Evolutionary conservation across 2,329 filamentous ascomycete species (phyloP), one percentile per base, ranked within the genome.

Genomic region (Bimuria novae-zelandiae): DNA sequence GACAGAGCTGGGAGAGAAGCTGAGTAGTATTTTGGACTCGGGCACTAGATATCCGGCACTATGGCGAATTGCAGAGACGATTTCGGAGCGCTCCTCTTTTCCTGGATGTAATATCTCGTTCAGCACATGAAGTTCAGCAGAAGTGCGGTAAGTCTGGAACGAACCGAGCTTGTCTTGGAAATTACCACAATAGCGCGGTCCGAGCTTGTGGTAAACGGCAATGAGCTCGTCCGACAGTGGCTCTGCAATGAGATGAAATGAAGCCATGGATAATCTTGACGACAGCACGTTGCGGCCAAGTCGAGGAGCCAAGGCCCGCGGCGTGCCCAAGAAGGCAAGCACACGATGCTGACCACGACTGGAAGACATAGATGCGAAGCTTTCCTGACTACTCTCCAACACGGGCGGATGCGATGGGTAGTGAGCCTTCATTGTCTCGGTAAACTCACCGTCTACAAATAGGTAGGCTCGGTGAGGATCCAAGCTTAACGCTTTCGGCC

Each of bases 101-200:
- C 92, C 92, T 1, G 90, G 88, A 72, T 96, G 90, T 32, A 96
- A 81, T 46, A 92, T 85, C 68, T 99, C 94, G 64, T 97, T 97
- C 40, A 93, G 88, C 48, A 97, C 82, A 54, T 95, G 94, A 33
- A 99, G 78, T 49, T 90, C 87, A 7, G 94, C 93, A 1, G 94
- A 97, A 6, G 94, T 93, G 64, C 89, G 86, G 69, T 99, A 99
- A 0, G 95, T 99, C 69, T 97, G 92, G 67, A 99, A 96, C 1
- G 92, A 93, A 4, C 95, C 94, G 12, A 99, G 82, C 62, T 91
- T 94, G 68, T 99, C 94, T 74, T 99, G 94, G 63, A 96, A 96
- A 69, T 99, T 99, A 14, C 94, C 94, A 67, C 91, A 88, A 64
- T 99, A 99, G 42, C 91, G 86, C 21, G 92, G 89, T 0, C 94